Evolutionary conservation across 2,329 filamentous ascomycete species (phyloP), one percentile per base, ranked within the genome.

Genomic region (Epicoccum nigrum): DNA sequence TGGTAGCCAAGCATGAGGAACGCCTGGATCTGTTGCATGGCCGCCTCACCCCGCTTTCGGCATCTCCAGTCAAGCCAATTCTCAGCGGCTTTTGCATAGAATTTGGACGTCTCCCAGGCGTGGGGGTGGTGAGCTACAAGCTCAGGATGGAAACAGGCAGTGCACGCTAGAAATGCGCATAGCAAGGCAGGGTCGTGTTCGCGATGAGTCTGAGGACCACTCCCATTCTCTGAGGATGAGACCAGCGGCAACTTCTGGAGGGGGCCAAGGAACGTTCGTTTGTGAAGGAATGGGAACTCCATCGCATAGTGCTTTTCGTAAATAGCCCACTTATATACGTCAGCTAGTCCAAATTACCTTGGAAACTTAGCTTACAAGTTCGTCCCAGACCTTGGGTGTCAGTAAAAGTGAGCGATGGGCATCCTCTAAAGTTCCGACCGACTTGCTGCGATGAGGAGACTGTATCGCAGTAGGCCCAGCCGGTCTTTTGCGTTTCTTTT

Each of bases 231-330:
- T 19, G 65, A 39, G 30, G 68, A 50, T 19, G 66, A 69, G 45
- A 71, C 74, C 75, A 57, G 73, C 72, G 51, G 56, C 15, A 38
- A 37, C 15, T 56, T 55, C 37, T 59, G 50, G 4, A 69, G 52
- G 6, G 51, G 50, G 39, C 77, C 74, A 45, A 82, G 71, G 58
- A 90, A 83, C 0, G 83, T 87, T 2, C 84, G 81, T 4, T 86
- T 76, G 65, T 90, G 87, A 7, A 91, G 69, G 63, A 91, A 91
- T 0, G 87, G 84, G 31, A 91, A 78, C 65, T 90, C 87, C 1
- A 87, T 85, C 0, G 85, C 85, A 67, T 87, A 90, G 65, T 91
- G 86, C 33, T 86, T 77, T 61, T 86, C 84, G 69, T 87, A 90
- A 21, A 89, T 83, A 59, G 84, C 83, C 60, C 88, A 87, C 68